phyloP scores from a whole-genome alignment of 257 asterid genomes.

The Craterostigma plantagineum region DNA sequence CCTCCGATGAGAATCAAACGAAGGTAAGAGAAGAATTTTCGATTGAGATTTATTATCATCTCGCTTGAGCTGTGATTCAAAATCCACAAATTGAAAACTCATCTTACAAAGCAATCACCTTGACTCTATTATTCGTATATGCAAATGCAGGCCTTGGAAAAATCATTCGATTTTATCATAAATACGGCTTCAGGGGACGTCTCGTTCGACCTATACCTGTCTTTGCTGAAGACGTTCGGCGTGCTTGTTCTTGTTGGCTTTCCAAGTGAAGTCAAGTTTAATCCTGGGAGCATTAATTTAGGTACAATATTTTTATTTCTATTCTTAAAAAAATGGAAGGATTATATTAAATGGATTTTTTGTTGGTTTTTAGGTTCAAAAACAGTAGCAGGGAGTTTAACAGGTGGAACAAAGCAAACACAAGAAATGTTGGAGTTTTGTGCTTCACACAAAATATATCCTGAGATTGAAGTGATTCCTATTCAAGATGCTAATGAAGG shows the following conservation, averaged over 20 bases:
- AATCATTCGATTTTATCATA: constrained; percentile 59
- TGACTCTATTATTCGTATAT: not conserved
- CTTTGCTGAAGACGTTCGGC: constrained; percentile 42
- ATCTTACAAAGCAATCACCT: too few relatives aligned
- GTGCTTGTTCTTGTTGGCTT: constrained; percentile 63
- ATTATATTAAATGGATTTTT: not conserved
- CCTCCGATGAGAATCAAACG: constrained; percentile 65
- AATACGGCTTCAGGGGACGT: constrained; percentile 41
- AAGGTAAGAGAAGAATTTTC: constrained; percentile 19
- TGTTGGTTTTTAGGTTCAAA: constrained; percentile 29
- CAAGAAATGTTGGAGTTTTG: constrained; percentile 86
- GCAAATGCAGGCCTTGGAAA: constrained; percentile 30
- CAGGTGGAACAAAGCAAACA: constrained; percentile 70
- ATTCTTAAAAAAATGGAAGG: not conserved
- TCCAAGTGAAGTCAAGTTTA: constrained; percentile 63
- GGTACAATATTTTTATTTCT: constrained; percentile 19
- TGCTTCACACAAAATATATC: constrained; percentile 67
- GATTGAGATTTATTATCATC: not conserved
- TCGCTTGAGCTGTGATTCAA: not conserved
- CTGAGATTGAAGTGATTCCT: constrained; percentile 53
- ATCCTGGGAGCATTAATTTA: constrained; percentile 21
- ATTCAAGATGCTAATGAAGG: constrained; percentile 67
- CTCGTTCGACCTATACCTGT: constrained; percentile 31
- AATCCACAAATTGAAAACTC: too few relatives aligned
- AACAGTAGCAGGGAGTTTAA: constrained; percentile 43